phyloP scores from a whole-genome alignment of 768 basidiomycete genomes.

The Pulveroboletus sp. region DNA sequence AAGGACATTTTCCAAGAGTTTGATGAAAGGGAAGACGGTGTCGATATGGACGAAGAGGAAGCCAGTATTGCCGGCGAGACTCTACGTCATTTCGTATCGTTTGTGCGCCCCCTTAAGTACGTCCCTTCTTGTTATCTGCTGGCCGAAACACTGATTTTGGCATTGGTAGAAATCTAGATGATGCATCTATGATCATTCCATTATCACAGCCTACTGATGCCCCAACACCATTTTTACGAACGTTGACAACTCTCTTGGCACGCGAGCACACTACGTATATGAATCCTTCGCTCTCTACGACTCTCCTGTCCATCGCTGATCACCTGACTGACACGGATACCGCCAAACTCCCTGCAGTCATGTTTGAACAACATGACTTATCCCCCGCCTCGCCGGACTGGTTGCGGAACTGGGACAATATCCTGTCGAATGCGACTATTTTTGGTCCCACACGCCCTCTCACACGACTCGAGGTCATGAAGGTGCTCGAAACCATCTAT shows the following conservation, averaged over 20 bases:
- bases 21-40: conserved; percentile 60
- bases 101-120: conserved; percentile 57
- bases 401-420: conserved; percentile 62
- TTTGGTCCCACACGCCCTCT: conserved; percentile 43
- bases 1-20: conserved; percentile 75
- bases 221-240: conserved; percentile 58
- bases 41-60: conserved; percentile 63
- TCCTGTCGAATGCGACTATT: conserved; percentile 50
- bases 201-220: conserved; percentile 53
- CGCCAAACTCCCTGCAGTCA: conserved; percentile 54
- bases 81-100: conserved; percentile 55
- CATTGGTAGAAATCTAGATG: conserved; percentile 42
- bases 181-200: conserved; percentile 47
- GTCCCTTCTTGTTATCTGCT: conserved; percentile 19
- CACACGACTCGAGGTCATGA: conserved; percentile 57
- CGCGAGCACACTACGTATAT: conserved; percentile 58
- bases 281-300: conserved; percentile 59
- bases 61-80: conserved; percentile 62
- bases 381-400: conserved; percentile 72
- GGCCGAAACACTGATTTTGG: conserved; percentile 6
- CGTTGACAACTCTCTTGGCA: conserved; percentile 59
- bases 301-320: conserved; percentile 63
- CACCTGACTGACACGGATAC: conserved; percentile 71
- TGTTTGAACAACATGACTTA: conserved; percentile 66
- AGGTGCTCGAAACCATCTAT: conserved; percentile 55